A percentile compares a stretch with the other conserved stretches of the same genome.
phyloP scores from a whole-genome alignment of 192 early-diverging fungal genomes.

The Coemansia sp. region DNA sequence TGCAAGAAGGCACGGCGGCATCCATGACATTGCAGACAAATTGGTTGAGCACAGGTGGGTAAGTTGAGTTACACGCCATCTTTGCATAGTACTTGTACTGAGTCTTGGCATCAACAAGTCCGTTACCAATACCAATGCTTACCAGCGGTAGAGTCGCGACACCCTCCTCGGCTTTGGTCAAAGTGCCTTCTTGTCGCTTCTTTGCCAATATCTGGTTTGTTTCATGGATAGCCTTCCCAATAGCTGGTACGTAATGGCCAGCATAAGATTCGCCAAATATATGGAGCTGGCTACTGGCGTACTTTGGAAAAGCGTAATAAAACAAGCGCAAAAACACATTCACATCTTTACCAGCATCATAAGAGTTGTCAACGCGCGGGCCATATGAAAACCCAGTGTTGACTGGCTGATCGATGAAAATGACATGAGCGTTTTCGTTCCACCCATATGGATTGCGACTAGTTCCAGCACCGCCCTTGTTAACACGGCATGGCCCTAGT shows the following conservation, averaged over 20 bases:
- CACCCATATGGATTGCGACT: slow-evolving; percentile 77
- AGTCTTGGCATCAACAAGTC: slow-evolving; percentile 80
- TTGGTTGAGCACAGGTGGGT: slow-evolving; percentile 80
- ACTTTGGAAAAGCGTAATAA: slow-evolving; percentile 82
- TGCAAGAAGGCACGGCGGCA: slow-evolving; percentile 72
- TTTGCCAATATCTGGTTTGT: slow-evolving; percentile 64
- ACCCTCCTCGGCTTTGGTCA: slow-evolving; percentile 33
- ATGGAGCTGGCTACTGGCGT: slow-evolving; percentile 77
- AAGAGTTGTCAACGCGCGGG: slow-evolving; percentile 69
- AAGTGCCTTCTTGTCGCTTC: slow-evolving; percentile 14
- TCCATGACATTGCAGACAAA: slow-evolving; percentile 75
- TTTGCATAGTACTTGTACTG: slow-evolving; percentile 90
- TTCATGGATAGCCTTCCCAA: slow-evolving; percentile 78
- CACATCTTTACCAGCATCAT: slow-evolving; percentile 82
- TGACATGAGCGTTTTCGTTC: slow-evolving; percentile 88
- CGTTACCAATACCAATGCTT: slow-evolving; percentile 88
- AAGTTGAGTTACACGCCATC: slow-evolving; percentile 71
- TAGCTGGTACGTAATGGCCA: slow-evolving; percentile 95
- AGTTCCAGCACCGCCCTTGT: slow-evolving; percentile 71
- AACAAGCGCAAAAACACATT: slow-evolving; percentile 93
- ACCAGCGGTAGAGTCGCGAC: slow-evolving; percentile 69
- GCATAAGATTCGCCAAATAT: slow-evolving; percentile 87
- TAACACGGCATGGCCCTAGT: slow-evolving; percentile 85
- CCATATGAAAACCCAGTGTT: slow-evolving; percentile 93
- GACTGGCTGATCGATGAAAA: slow-evolving; percentile 87